Base-by-base conservation (phyloP, 805 yeast genomes). In the Candida tammaniensis region DNA sequence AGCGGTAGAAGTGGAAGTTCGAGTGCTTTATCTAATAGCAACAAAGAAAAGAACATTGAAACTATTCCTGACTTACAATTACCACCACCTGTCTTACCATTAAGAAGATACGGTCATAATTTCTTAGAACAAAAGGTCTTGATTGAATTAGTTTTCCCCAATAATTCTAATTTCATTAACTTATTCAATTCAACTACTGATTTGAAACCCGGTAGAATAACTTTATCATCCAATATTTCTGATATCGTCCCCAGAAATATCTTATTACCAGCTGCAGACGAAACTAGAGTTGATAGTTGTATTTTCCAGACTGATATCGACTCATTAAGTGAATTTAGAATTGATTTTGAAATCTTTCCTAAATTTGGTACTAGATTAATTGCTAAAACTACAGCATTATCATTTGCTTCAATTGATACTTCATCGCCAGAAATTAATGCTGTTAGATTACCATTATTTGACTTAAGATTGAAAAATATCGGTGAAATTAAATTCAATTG, bases 81-180 rank as follows among this genome's bases (percentile, higher is more conserved):
- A 38, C 98, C 98, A 0, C 98, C 98, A 1, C 98, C 98, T 3
- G 86, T 93, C 35, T 78, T 93, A 32, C 98, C 98, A 0, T 64
- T 93, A 35, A 73, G 96, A 49, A 77, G 95, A 49, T 93, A 93
- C 54, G 98, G 98, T 11, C 98, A 93, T 59, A 93, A 87, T 56
- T 93, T 88, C 64, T 63, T 93, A 51, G 98, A 93, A 53, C 86
- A 85, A 54, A 87, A 86, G 56, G 86, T 86, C 4, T 78, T 88
- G 42, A 72, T 93, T 19, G 95, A 89, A 53, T 62, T 93, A 27
- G 72, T 76, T 2, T 81, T 88, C 48, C 78, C 79, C 27, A 61
- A 68, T 22, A 67, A 64, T 32, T 55, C 46, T 33, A 72, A 38
- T 65, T 69, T 75, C 25, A 65, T 78, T 31, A 64, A 61, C 24